Percentiles rank a stretch among this genome's conserved stretches.
Conservation (phyloP, 768 basidiomycete species). For the Gymnopilus junonius region DNA sequence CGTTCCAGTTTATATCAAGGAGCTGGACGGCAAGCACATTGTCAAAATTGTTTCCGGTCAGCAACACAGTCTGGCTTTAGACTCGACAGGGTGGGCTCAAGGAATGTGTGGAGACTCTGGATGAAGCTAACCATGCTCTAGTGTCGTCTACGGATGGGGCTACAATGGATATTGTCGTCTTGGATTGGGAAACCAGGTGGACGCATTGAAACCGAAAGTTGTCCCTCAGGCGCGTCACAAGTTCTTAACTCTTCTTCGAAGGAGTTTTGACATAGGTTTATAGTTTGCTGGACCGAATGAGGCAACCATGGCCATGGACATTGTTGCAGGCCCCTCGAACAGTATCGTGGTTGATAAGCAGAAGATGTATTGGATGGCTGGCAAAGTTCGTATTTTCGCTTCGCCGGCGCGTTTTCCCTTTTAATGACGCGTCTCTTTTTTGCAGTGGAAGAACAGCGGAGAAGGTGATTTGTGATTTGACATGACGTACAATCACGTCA, state of each 20-base stretch:
- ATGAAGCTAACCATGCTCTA: slow-evolving; percentile 26
- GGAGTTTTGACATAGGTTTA: background rate
- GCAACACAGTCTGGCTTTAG: slow-evolving; percentile 86
- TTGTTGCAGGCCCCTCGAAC: slow-evolving; percentile 83
- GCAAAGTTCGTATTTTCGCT: too few species aligned
- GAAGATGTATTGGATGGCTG: slow-evolving; percentile 15
- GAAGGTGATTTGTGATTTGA: background rate
- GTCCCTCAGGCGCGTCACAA: slow-evolving; percentile 69
- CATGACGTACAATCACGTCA: too few species aligned
- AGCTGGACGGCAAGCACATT: slow-evolving; percentile 78
- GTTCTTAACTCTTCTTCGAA: background rate
- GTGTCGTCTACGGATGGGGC: slow-evolving; percentile 84
- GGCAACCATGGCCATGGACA: slow-evolving; percentile 60
- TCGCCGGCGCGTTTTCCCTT: background rate
- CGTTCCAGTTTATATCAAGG: slow-evolving; percentile 68
- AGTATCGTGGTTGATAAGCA: slow-evolving; percentile 85
- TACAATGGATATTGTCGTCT: slow-evolving; percentile 92
- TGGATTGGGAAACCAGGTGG: slow-evolving; percentile 86
- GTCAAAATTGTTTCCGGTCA: slow-evolving; percentile 83
- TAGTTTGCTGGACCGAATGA: slow-evolving; percentile 79
- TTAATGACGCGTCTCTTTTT: slow-evolving; percentile 5
- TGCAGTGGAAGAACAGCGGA: slow-evolving; percentile 92
- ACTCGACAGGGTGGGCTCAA: slow-evolving; percentile 65
- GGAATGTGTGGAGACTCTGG: background rate
- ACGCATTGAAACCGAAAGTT: slow-evolving; percentile 76